Evolutionary conservation across 1,284 basidiomycete genomes (phyloP), one percentile per base, ranked within the genome.

Genomic region (Tilletia setariae): DNA sequence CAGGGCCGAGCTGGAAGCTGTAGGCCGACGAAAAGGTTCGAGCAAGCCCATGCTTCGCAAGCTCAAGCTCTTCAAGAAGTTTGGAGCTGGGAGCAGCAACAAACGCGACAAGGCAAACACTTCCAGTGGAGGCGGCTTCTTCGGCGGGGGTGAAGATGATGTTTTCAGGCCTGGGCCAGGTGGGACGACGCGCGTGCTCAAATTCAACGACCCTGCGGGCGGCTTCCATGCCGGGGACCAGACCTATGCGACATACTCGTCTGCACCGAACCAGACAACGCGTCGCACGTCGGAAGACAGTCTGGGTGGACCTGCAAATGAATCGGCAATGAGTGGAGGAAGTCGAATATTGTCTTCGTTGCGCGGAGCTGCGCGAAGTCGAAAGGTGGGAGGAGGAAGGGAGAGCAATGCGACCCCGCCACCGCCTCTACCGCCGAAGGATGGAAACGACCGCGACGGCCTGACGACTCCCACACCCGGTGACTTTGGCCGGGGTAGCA

Each of bases 21-120:
- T 61, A 0, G 79, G 75, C 1, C 51, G 74, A 2, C 69, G 69
- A 0, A 74, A 68, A 44, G 68, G 67, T 2, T 71, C 70, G 49
- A 76, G 76, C 43, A 67, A 68, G 13, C 76, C 79, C 6, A 76
- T 78, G 75, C 68, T 82, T n/a, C 72, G 79, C 63, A 81, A 81
- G 66, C 69, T 82, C 7, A 77, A 74, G 67, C 67, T 75, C 64
- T 82, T 82, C 73, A 69, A 76, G 25, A 70, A 67, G 64, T 64
- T 74, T 19, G 65, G 67, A 11, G 66, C 51, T n/a, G 51, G 23
- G n/a, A 23, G 6, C 11, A 6, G 64, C 2, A 64, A 63, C 46
- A 68, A 63, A 23, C 43, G 64, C 47, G 67, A 68, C 2, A 70
- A 70, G 53, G 21, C n/a, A n/a, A 15, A 43, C 32, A 30, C 62